These are phyloP conservation scores for Leucosporidium creatinivorum DNA, from an alignment of 768 basidiomycete genomes.

Conservation along the genomic window DNA sequence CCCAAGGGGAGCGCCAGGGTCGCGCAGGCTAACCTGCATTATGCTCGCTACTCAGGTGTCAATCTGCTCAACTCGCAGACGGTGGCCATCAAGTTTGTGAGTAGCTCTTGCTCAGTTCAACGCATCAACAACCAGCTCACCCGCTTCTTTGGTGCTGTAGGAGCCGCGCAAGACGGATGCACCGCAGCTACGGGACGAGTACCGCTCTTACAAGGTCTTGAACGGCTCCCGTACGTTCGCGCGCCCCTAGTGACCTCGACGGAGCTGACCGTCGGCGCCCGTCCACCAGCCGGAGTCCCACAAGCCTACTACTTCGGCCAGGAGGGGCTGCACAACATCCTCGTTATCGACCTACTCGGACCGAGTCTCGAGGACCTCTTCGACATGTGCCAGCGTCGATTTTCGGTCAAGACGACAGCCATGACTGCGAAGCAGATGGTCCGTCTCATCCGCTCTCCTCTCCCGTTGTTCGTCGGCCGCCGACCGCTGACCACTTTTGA, in stretches of 20 bases:
- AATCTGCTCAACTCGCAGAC: constrained; percentile 97
- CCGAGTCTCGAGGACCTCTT: constrained; percentile 95
- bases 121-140: no score
- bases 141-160: constrained; percentile 38
- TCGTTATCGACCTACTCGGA: constrained; percentile 93
- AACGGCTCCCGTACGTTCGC: constrained; percentile 72
- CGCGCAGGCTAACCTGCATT: no score
- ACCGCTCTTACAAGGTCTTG: constrained; percentile 93
- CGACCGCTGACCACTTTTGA: constrained; percentile 1
- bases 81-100: constrained; percentile 99
- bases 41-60: constrained; percentile 54
- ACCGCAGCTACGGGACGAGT: constrained; percentile 95
- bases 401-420: constrained; percentile 93
- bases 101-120: constrained; percentile 41
- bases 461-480: not conserved
- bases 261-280: not conserved
- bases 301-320: constrained; percentile 99
- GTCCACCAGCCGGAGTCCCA: constrained; percentile 92
- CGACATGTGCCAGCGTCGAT: constrained; percentile 96
- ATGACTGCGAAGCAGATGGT: constrained; percentile 99
- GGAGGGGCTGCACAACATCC: constrained; percentile 96
- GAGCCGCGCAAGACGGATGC: constrained; percentile 86
- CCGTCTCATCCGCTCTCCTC: constrained; percentile 39
- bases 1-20: no score
- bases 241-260: constrained; percentile 6